Evolutionary conservation across 1,284 basidiomycete genomes (phyloP), one percentile per base, ranked within the genome.

Genomic region (Pyrrhoderma noxium): DNA sequence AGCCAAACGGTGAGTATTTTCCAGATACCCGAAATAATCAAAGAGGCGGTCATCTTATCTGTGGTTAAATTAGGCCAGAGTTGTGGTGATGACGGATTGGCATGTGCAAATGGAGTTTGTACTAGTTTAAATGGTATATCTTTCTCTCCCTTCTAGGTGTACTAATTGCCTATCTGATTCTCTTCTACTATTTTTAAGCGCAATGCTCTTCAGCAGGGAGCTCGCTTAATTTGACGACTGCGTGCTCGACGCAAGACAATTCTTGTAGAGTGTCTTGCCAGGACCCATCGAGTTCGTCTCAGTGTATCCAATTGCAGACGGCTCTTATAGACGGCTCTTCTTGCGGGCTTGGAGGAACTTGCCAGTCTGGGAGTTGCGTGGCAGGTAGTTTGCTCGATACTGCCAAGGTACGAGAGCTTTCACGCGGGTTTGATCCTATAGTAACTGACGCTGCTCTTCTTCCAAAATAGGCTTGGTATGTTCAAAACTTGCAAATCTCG

Each of bases 251-350:
- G 51, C 74, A 77, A 59, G 81, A 85, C 66, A 76, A 71, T 55
- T 75, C 75, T 38, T 93, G 91, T 66, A 79, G 82, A 59, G 81
- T 94, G 40, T 82, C 85, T 2, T 95, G 92, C 65, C 78, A 84
- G 63, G 83, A 89, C 64, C 90, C 90, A 1, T 72, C 59, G 21
- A 66, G 69, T 14, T 55, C 74, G 19, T 78, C 79, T 59, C 74
- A 76, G 59, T 95, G 92, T 66, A 68, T 91, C n/a, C 69, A 85
- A 40, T 71, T 94, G 36, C 83, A 86, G 55, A 80, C 88, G 1
- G 68, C 77, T 36, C 80, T 94, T 49, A 74, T 91, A 44, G 88
- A 93, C 62, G 92, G 92, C 9, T 93, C 90, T 19, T 80, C 87
- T 9, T 95, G 92, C 64, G 90, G 89, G 75, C 65, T 80, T 60